A percentile compares a stretch with the other conserved stretches of the same genome.
Evolutionary conservation across 2,329 filamentous ascomycete genomes (phyloP).

Genomic region (Leptographium radiaticola): DNA sequence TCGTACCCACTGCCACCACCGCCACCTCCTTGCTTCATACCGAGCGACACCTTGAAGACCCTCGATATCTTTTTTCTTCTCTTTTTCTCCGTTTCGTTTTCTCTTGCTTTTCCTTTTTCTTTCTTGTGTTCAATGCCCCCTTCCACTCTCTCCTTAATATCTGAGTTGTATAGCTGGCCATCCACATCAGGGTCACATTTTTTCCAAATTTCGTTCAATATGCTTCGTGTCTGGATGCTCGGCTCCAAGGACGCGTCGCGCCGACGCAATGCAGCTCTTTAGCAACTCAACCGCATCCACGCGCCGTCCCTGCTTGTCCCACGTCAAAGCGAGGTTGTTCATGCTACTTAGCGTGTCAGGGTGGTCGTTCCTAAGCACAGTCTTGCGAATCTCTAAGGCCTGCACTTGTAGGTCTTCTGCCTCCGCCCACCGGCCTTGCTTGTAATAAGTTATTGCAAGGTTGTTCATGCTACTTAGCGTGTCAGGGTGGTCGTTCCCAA

Average conservation of each 20-base stretch:
- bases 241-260: background rate
- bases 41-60: too few species aligned
- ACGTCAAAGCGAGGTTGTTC: background rate
- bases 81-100: too few species aligned
- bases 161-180: background rate
- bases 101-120: background rate
- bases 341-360: slow-evolving; percentile 1
- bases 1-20: slow-evolving; percentile 16
- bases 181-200: background rate
- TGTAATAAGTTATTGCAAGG: too few species aligned
- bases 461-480: too few species aligned
- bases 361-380: background rate
- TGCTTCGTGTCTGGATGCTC: background rate
- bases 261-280: background rate
- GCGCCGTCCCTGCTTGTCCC: slow-evolving; percentile 2
- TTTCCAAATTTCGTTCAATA: background rate
- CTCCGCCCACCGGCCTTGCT: too few species aligned
- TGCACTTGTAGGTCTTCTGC: slow-evolving; percentile 7
- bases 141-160: background rate
- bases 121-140: background rate
- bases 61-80: too few species aligned
- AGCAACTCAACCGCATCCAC: background rate
- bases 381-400: background rate
- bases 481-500: too few species aligned
- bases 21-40: slow-evolving; percentile 11